Evolutionary conservation across 2,329 filamentous ascomycete genomes (phyloP), one percentile per base, ranked within the genome.

Genomic region (Alternaria sp.): DNA sequence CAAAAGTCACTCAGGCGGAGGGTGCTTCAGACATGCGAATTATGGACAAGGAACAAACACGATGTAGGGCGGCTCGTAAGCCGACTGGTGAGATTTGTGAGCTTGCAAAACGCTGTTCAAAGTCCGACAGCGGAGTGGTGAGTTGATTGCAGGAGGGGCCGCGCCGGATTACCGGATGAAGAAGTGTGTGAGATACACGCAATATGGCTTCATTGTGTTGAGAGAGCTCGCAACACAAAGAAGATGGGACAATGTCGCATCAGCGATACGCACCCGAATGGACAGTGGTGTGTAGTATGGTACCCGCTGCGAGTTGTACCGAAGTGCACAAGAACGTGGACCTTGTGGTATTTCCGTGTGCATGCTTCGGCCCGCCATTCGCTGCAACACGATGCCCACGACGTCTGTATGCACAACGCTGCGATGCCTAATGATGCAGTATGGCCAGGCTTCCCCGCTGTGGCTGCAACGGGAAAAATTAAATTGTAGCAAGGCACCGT

Each of bases 231-330:
- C 49, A 53, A 53, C 25, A 52, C 41, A 34, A 12, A 43, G 49
- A 62, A 58, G 63, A 63, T 58, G 60, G 61, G 57, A 61, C 59
- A 28, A 45, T 57, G 58, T 57, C 60, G 60, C 62, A 57, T 61
- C 59, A 61, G 49, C 60, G 64, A 72, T 69, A 70, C 45, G 64
- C 67, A 72, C 54, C 65, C 65, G 61, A 59, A 34, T 66, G 63
- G 68, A 62, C 63, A 45, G 38, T 30, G 34, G 45, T 38, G 62
- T 46, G 44, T 48, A 52, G 38, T 60, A 55, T 67, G 52, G 63
- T 65, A 64, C 63, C 62, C 67, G 62, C 68, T 62, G 65, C 54
- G 57, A 59, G 64, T 57, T 52, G 60, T 57, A 48, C 62, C 63
- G 48, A 56, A 57, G 32, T 25, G 38, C 59, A 60, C 48, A 60